Conservation (phyloP, 495 filamentous ascomycete genomes). For the Pyrenula massariospora region DNA sequence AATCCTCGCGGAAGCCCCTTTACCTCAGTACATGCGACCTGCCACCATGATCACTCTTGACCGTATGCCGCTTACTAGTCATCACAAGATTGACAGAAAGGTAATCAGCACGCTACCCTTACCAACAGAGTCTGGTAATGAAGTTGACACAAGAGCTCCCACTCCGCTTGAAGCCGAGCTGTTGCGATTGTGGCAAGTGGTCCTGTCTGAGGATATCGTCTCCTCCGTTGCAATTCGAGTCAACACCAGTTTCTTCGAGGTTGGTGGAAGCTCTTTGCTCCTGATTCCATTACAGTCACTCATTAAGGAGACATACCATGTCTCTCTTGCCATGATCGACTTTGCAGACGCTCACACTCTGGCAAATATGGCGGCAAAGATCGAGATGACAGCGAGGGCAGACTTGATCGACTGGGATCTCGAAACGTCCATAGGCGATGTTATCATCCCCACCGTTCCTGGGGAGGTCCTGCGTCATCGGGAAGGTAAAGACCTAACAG, state of each 20-base stretch:
- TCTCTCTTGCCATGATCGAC: slow-evolving; percentile 13
- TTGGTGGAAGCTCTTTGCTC: slow-evolving; percentile 8
- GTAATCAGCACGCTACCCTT: slow-evolving; percentile 10
- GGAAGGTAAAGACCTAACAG: too few relatives aligned
- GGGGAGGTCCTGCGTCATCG: too few relatives aligned
- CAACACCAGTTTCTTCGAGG: slow-evolving; percentile 11
- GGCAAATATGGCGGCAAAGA: slow-evolving; percentile 14
- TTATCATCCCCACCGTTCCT: too few relatives aligned
- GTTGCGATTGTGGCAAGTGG: slow-evolving; percentile 14
- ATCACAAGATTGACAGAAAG: slow-evolving; percentile 21
- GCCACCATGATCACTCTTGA: slow-evolving; percentile 15
- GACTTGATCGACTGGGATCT: slow-evolving; percentile 16
- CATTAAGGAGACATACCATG: slow-evolving; percentile 15
- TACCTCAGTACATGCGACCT: slow-evolving; percentile 31
- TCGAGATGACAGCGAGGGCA: slow-evolving; percentile 7
- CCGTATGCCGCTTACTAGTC: slow-evolving; percentile 17
- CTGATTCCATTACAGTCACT: slow-evolving; percentile 13
- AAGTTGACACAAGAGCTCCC: slow-evolving; percentile 1
- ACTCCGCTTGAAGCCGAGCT: slow-evolving; percentile 12
- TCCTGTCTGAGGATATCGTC: slow-evolving; percentile 11
- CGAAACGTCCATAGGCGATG: too few relatives aligned
- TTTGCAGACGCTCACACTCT: slow-evolving; percentile 24
- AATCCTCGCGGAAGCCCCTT: slow-evolving; percentile 8
- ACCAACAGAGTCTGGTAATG: slow-evolving; percentile 1
- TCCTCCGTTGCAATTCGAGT: slow-evolving; percentile 8